A percentile compares a stretch with the other conserved stretches of the same genome.
Evolutionary conservation across 176 grass and related monocot species (phyloP).

Genomic region (Oryza glaberrima): DNA sequence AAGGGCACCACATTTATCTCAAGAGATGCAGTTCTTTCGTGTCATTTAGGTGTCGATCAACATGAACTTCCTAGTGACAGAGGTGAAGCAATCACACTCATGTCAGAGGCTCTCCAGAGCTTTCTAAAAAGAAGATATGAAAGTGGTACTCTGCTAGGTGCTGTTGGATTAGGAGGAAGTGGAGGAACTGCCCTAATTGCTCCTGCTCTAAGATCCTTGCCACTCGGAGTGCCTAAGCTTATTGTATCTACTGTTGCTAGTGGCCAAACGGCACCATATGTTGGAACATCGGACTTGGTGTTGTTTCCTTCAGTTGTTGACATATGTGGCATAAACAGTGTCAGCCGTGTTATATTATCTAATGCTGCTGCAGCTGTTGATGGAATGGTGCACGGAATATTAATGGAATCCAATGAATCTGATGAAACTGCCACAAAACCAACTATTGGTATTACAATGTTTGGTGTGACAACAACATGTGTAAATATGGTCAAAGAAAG

Average conservation of each 20-base stretch:
- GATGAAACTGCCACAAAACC: conserved; percentile 52
- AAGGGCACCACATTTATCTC: conserved; percentile 55
- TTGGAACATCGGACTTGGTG: conserved; percentile 81
- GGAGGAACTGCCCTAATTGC: conserved; percentile 83
- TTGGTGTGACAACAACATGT: conserved; percentile 90
- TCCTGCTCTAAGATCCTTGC: conserved; percentile 81
- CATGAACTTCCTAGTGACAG: conserved; percentile 74
- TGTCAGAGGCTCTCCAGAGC: conserved; percentile 68
- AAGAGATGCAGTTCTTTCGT: conserved; percentile 74
- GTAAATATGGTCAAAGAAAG: conserved; percentile 79
- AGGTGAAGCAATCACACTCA: conserved; percentile 70
- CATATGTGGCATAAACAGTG: conserved; percentile 85
- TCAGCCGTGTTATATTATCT: conserved; percentile 73
- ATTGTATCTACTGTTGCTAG: conserved; percentile 91
- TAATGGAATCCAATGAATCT: conserved; percentile 54
- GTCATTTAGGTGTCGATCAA: conserved; percentile 27
- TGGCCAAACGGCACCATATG: conserved; percentile 75
- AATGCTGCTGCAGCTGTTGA: conserved; percentile 80
- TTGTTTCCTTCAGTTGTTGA: conserved; percentile 92
- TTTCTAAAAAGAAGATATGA: conserved; percentile 69
- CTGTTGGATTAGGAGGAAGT: conserved; percentile 87
- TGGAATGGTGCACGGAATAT: conserved; percentile 71
- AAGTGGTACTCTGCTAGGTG: conserved; percentile 58
- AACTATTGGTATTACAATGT: conserved; percentile 92
- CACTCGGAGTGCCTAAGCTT: conserved; percentile 87